These are phyloP conservation scores for Chrysanthemum seticuspe DNA, from an alignment of 129 eudicot species.

Conservation along the genomic window DNA sequence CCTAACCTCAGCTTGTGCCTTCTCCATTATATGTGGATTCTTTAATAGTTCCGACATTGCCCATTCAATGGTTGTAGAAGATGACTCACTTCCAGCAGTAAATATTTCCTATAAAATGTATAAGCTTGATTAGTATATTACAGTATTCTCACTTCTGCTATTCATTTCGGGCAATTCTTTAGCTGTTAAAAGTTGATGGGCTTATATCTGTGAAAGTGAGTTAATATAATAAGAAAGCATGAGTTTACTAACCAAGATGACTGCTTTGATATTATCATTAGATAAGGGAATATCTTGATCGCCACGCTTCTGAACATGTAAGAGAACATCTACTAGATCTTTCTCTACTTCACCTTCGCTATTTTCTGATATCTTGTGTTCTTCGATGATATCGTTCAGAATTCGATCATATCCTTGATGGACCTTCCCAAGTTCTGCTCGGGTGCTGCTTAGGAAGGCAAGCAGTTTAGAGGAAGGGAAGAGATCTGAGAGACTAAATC, in stretches of 20 bases:
- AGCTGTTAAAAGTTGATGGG: background rate
- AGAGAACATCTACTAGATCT: constrained; percentile 49
- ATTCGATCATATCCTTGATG: constrained; percentile 33
- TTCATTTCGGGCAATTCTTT: too few species aligned
- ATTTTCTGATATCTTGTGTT: constrained; percentile 24
- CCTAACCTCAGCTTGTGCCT: constrained; percentile 22
- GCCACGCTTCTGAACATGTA: constrained; percentile 40
- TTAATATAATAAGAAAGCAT: background rate
- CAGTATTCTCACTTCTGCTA: too few species aligned
- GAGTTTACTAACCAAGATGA: constrained; percentile 40
- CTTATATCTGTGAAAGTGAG: background rate
- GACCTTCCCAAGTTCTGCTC: constrained; percentile 22
- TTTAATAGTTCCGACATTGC: constrained; percentile 26
- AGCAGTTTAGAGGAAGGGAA: constrained; percentile 41
- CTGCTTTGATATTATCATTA: constrained; percentile 46
- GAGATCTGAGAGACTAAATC: constrained; percentile 37
- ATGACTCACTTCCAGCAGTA: constrained; percentile 25
- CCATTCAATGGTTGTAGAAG: constrained; percentile 21
- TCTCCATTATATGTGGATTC: constrained; percentile 18
- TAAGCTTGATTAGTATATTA: constrained; percentile 6
- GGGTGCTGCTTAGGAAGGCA: constrained; percentile 23
- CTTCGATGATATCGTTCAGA: constrained; percentile 34
- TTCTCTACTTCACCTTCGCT: constrained; percentile 21
- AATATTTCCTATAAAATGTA: constrained; percentile 13
- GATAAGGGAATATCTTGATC: constrained; percentile 29